phyloP scores from a whole-genome alignment of 1,139 yeast genomes.

The Pichia sp. region DNA sequence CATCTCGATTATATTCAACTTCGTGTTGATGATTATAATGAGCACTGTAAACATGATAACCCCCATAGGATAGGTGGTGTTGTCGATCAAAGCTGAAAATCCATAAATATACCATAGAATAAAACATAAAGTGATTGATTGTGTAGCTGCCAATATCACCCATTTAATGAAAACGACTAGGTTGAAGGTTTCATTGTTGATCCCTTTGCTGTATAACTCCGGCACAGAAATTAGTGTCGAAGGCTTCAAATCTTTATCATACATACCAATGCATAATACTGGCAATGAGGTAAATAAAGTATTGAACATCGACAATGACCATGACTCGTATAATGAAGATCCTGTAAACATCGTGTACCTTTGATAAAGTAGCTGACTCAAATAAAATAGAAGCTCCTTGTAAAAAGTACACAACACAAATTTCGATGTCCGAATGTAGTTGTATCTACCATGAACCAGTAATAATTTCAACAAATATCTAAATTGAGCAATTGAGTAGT shows the following conservation, averaged over 20 bases:
- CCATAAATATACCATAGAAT: slow-evolving; percentile 67
- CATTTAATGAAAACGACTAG: slow-evolving; percentile 65
- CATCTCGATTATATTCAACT: slow-evolving; percentile 80
- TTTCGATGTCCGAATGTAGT: slow-evolving; percentile 85
- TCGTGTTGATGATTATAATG: slow-evolving; percentile 67
- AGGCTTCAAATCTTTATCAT: slow-evolving; percentile 86
- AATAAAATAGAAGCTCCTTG: slow-evolving; percentile 84
- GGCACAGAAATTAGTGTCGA: slow-evolving; percentile 89
- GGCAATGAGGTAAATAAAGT: slow-evolving; percentile 92
- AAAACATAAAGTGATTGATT: slow-evolving; percentile 70
- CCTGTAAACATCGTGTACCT: slow-evolving; percentile 88
- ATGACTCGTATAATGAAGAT: slow-evolving; percentile 85
- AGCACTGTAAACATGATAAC: slow-evolving; percentile 68
- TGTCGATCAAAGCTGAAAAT: slow-evolving; percentile 57
- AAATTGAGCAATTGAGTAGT: slow-evolving; percentile 93
- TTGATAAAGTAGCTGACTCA: slow-evolving; percentile 86
- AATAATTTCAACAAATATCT: slow-evolving; percentile 74
- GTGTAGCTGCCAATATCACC: slow-evolving; percentile 73
- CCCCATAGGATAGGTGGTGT: slow-evolving; percentile 78
- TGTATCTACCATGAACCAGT: slow-evolving; percentile 93
- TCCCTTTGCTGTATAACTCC: slow-evolving; percentile 76
- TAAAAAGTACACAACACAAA: slow-evolving; percentile 92
- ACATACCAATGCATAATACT: slow-evolving; percentile 90
- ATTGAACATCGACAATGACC: slow-evolving; percentile 97
- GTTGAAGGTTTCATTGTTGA: slow-evolving; percentile 72